Conservation (phyloP, 2,329 filamentous ascomycete species). For the Lithohypha guttulata region DNA sequence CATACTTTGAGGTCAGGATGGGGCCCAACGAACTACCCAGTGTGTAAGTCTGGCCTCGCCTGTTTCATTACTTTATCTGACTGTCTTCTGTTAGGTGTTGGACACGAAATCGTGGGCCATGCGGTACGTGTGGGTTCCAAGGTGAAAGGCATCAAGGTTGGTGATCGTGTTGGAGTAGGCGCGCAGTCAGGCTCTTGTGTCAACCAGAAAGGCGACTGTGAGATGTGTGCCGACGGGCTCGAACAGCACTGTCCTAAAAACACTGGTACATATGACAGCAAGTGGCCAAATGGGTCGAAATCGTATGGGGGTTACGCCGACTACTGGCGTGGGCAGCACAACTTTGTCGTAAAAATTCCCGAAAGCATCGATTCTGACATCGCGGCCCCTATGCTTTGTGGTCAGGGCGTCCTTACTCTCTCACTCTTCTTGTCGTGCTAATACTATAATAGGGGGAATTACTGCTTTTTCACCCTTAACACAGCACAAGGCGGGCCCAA, state of each 20-base stretch:
- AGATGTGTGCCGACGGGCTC: slow-evolving; percentile 38
- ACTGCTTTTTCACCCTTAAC: slow-evolving; percentile 61
- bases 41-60: slow-evolving; percentile 40
- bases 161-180: slow-evolving; percentile 54
- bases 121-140: slow-evolving; percentile 43
- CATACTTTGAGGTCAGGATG: slow-evolving; percentile 29
- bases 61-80: slow-evolving; percentile 35
- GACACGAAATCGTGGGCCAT: slow-evolving; percentile 55
- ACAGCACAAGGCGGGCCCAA: slow-evolving; percentile 56
- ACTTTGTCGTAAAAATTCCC: slow-evolving; percentile 34
- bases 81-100: slow-evolving; percentile 30
- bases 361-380: slow-evolving; percentile 37
- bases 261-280: slow-evolving; percentile 49
- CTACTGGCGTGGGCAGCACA: slow-evolving; percentile 42
- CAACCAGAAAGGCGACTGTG: slow-evolving; percentile 36
- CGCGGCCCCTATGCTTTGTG: slow-evolving; percentile 61
- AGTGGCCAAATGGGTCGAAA: slow-evolving; percentile 49
- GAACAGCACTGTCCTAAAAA: slow-evolving; percentile 34
- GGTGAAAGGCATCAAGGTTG: slow-evolving; percentile 41
- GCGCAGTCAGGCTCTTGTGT: slow-evolving; percentile 49
- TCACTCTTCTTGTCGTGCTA: too few relatives aligned
- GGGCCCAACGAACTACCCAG: slow-evolving; percentile 33
- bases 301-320: slow-evolving; percentile 53
- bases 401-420: too few relatives aligned
- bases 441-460: slow-evolving; percentile 65